Evolutionary conservation across 352 stramenopile species (phyloP), one percentile per base, ranked within the genome.

Genomic region (Phytophthora nicotianae): DNA sequence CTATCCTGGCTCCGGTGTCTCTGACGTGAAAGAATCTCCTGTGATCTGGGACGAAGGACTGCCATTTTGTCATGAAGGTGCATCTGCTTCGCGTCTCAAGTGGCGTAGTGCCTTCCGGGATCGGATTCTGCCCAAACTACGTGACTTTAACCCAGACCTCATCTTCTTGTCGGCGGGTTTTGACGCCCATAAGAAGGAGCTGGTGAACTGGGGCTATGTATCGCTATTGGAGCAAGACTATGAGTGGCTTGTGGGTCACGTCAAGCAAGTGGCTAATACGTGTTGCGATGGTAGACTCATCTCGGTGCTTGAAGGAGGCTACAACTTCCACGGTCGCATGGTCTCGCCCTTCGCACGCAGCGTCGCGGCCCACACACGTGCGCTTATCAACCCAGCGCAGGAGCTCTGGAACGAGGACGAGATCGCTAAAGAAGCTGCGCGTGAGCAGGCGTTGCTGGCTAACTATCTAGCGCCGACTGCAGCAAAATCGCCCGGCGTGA

Each of bases 311-410:
- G 88, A 96, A 43, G 88, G 88, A 26, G 88, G 88, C 59, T 96
- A 96, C 74, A 96, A 95, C 45, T 91, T 93, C 46, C 79, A 96
- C 49, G 86, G 82, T 3, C 86, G 82, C 21, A 83, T 96, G 65
- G 75, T 92, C 8, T 95, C 86, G 9, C 79, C 83, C 16, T 93
- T 96, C 38, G 86, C 84, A 8, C 77, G 86, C 33, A 94, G 81
- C 41, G 83, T 94, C 6, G 83, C 85, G 4, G 83, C 83, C 0
- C 83, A 94, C 35, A 70, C 83, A 13, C 83, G 82, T 3, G 83
- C 81, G 35, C 69, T 92, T 11, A 66, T 81, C 16, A 74, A 75
- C 42, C 82, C 81, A 9, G 70, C 83, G 16, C 64, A 69, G 16
- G 74, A 85, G 52, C 54, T 23, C 7, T 89, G 80, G 76, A 58